Evolutionary conservation across 129 eudicot genomes (phyloP).

Genomic region (Saussurea involucrata): DNA sequence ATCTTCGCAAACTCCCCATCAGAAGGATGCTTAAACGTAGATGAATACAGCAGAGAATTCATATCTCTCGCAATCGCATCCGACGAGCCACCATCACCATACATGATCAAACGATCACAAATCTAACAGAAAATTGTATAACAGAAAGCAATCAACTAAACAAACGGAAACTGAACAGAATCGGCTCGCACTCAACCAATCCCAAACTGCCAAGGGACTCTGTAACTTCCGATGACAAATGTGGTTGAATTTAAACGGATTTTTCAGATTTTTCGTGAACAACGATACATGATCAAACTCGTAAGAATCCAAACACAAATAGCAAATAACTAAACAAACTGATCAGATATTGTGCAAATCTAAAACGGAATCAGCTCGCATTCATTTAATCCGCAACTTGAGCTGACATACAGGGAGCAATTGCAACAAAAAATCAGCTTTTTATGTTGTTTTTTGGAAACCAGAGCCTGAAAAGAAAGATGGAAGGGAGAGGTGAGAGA

Average conservation of each 20-base stretch:
- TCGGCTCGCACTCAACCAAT: slow-evolving; percentile 2
- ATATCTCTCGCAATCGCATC: slow-evolving; percentile 43
- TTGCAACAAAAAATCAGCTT: background rate
- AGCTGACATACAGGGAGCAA: background rate
- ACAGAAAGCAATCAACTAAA: background rate
- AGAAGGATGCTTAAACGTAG: slow-evolving; percentile 35
- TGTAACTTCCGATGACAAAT: background rate
- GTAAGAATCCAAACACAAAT: background rate
- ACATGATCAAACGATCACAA: slow-evolving; percentile 11
- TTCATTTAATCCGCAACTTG: background rate
- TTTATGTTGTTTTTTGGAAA: background rate
- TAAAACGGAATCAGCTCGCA: background rate
- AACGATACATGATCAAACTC: background rate
- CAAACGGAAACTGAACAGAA: background rate
- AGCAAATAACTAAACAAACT: background rate
- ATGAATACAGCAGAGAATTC: slow-evolving; percentile 32
- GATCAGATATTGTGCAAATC: background rate
- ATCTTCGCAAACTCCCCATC: slow-evolving; percentile 37
- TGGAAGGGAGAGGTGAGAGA: background rate
- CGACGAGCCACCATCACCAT: slow-evolving; percentile 8
- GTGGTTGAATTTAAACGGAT: background rate
- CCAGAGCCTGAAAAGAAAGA: background rate
- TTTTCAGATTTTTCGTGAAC: background rate
- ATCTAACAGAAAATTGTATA: background rate
- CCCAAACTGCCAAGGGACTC: background rate